Evolutionary conservation across 2,329 filamentous ascomycete species (phyloP).

Genomic region (Hymenotorrendiella dingleyae): DNA sequence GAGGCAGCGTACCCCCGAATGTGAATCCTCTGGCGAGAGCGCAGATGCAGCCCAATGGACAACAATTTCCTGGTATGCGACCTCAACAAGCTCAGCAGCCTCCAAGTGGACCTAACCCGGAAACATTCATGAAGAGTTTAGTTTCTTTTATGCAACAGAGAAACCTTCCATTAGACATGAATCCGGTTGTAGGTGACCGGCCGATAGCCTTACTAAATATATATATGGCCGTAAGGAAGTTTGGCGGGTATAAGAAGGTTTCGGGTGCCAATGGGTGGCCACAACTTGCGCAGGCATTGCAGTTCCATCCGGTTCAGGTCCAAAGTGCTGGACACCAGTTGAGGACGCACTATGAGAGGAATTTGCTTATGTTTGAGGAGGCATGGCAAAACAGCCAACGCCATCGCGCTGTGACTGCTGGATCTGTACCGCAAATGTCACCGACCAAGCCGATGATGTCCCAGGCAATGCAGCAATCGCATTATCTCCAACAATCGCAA

Average conservation of each 20-base stretch:
- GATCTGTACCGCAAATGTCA: constrained; percentile 33
- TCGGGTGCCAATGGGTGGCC: constrained; percentile 67
- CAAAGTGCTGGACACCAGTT: constrained; percentile 65
- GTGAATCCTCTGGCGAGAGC: constrained; percentile 27
- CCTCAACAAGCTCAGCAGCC: constrained; percentile 43
- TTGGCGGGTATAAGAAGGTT: constrained; percentile 71
- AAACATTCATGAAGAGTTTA: constrained; percentile 71
- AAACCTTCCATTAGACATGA: constrained; percentile 66
- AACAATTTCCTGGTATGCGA: constrained; percentile 49
- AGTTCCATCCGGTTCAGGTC: constrained; percentile 55
- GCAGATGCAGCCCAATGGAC: constrained; percentile 49
- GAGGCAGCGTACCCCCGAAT: constrained; percentile 39
- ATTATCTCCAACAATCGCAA: constrained; percentile 38
- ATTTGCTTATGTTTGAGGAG: constrained; percentile 72
- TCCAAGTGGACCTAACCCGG: constrained; percentile 44
- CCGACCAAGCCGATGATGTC: constrained; percentile 37
- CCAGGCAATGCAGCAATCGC: constrained; percentile 46
- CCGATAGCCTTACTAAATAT: constrained; percentile 69
- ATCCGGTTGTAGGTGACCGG: constrained; percentile 68
- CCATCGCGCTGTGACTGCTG: constrained; percentile 36
- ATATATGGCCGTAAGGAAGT: constrained; percentile 71
- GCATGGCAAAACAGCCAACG: constrained; percentile 52
- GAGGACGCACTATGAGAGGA: constrained; percentile 67
- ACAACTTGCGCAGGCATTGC: constrained; percentile 59
- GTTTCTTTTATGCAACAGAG: constrained; percentile 71